Percentiles rank a stretch among this genome's conserved stretches.
Conservation (phyloP, 1,139 yeast species). For the Yamadazyma taylorii region DNA sequence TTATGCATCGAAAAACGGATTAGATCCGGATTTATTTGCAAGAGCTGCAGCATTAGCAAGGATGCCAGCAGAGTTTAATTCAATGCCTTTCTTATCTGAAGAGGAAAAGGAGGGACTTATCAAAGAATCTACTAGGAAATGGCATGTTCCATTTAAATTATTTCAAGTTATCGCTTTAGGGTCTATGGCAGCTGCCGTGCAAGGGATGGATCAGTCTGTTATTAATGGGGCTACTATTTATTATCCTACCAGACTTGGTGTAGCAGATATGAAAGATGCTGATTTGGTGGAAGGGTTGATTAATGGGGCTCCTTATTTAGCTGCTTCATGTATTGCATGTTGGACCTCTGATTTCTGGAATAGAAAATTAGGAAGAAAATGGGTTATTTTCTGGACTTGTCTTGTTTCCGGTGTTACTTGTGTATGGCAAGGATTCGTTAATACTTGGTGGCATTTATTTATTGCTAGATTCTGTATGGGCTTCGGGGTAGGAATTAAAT, state of each 20-base stretch:
- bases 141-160: conserved; percentile 64
- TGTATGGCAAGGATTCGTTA: conserved; percentile 74
- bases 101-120: conserved; percentile 60
- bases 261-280: conserved; percentile 47
- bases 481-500: conserved; percentile 78
- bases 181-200: conserved; percentile 88
- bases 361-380: conserved; percentile 65
- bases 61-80: conserved; percentile 56
- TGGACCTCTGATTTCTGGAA: conserved; percentile 75
- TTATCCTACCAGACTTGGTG: conserved; percentile 59
- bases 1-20: conserved; percentile 60
- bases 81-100: conserved; percentile 55
- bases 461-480: conserved; percentile 74
- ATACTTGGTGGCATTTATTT: conserved; percentile 75
- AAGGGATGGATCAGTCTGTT: conserved; percentile 92
- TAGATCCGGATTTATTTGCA: conserved; percentile 70
- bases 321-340: conserved; percentile 70
- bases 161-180: conserved; percentile 68
- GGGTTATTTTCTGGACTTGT: conserved; percentile 72
- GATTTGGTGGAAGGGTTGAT: conserved; percentile 76
- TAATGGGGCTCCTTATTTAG: conserved; percentile 79
- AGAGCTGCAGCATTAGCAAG: conserved; percentile 79
- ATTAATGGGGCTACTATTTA: conserved; percentile 81
- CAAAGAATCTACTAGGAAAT: conserved; percentile 60
- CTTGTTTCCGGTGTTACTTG: conserved; percentile 65